Conservation (phyloP, 1,139 yeast genomes). For the Sugiyamaella japonica region DNA sequence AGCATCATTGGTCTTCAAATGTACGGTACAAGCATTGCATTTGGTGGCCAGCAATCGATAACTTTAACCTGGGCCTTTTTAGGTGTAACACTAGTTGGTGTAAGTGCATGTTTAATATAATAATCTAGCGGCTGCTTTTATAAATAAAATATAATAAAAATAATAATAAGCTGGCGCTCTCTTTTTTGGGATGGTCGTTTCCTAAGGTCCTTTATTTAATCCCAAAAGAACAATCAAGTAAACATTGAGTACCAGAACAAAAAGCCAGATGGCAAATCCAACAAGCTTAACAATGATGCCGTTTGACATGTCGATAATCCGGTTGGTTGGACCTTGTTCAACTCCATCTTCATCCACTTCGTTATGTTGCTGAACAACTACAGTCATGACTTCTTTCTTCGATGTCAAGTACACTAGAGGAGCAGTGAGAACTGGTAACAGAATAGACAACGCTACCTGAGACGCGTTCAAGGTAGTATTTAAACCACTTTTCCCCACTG, state of each 20-base stretch:
- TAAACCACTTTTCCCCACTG: conserved; percentile 66
- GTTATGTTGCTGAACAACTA: conserved; percentile 42
- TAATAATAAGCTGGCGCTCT: background rate
- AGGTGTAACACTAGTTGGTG: conserved; percentile 38
- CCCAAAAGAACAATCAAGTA: conserved; percentile 70
- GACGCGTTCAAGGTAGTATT: conserved; percentile 68
- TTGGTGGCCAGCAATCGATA: conserved; percentile 53
- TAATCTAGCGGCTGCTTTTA: background rate
- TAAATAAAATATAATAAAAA: background rate
- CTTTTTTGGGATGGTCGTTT: no score
- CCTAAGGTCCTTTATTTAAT: conserved; percentile 17
- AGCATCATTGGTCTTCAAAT: conserved; percentile 78
- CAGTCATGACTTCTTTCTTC: conserved; percentile 58
- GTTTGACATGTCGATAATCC: conserved; percentile 53
- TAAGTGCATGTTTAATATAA: conserved; percentile 21
- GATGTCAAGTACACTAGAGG: conserved; percentile 78
- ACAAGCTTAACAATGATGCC: conserved; percentile 55
- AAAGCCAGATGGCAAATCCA: conserved; percentile 58
- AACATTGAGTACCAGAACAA: conserved; percentile 62
- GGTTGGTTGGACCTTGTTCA: conserved; percentile 14
- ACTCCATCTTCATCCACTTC: conserved; percentile 38
- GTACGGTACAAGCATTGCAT: conserved; percentile 75
- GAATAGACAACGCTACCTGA: conserved; percentile 70
- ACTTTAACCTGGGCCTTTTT: conserved; percentile 36
- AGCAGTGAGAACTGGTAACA: conserved; percentile 72